Conservation (phyloP, 148 eudicot species). For the Polygonum maritimum region DNA sequence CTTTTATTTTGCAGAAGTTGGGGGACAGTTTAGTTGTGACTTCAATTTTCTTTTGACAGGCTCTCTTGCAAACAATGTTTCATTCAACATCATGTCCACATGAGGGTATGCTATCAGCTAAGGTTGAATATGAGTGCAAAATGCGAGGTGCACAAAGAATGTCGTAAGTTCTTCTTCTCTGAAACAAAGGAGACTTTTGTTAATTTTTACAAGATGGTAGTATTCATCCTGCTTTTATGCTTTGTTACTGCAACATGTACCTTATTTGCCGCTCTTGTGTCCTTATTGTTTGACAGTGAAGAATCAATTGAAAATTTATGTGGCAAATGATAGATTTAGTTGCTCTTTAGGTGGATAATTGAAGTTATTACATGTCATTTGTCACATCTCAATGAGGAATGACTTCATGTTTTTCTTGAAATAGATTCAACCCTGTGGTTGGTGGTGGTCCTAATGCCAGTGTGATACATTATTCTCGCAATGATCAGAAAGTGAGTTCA, state of each 20-base stretch:
- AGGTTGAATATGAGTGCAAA: constrained; percentile 94
- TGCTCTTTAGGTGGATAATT: background rate
- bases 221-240: background rate
- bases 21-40: background rate
- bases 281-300: background rate
- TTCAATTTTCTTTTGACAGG: constrained; percentile 27
- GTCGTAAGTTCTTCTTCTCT: constrained; percentile 58
- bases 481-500: constrained; percentile 73
- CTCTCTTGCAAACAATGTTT: constrained; percentile 74
- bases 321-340: background rate
- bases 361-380: background rate
- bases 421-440: constrained; percentile 91
- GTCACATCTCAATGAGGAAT: background rate
- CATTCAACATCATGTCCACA: constrained; percentile 62
- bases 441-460: constrained; percentile 93
- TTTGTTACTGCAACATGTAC: background rate
- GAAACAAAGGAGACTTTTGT: background rate
- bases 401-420: constrained; percentile 5
- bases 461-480: constrained; percentile 88
- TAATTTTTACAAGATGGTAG: background rate
- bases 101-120: constrained; percentile 80
- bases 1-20: background rate
- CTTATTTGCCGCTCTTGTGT: background rate
- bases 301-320: background rate
- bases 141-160: constrained; percentile 95